Evolutionary conservation across 2,329 filamentous ascomycete genomes (phyloP).

Genomic region (Penicillium sp.): DNA sequence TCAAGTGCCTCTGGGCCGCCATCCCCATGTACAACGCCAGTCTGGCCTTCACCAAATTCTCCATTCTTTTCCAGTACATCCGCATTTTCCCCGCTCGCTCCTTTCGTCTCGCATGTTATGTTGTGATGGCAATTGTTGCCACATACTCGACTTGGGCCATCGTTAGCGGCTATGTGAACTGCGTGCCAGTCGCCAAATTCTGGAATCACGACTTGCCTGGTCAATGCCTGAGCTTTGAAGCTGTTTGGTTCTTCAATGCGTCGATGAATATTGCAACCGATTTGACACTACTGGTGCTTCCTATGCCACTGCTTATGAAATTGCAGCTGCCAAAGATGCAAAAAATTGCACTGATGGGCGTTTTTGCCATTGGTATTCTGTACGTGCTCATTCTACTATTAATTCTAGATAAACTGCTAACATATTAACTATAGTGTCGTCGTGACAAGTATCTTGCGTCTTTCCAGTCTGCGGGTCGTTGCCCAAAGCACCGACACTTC

Average conservation of each 20-base stretch:
- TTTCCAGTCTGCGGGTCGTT: conserved; percentile 31
- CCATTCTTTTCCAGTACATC: conserved; percentile 52
- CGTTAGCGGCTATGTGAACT: conserved; percentile 48
- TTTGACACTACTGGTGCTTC: conserved; percentile 46
- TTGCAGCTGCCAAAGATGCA: conserved; percentile 48
- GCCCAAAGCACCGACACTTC: conserved; percentile 33
- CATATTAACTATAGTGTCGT: conserved; percentile 26
- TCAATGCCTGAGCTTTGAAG: conserved; percentile 44
- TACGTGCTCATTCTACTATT: conserved; percentile 12
- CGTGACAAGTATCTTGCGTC: conserved; percentile 37
- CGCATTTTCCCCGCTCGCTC: conserved; percentile 45
- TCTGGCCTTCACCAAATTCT: conserved; percentile 46
- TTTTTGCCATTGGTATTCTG: conserved; percentile 50
- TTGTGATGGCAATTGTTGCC: conserved; percentile 37
- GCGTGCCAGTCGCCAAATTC: conserved; percentile 46
- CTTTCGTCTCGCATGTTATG: conserved; percentile 39
- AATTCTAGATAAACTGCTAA: not conserved
- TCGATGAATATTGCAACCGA: conserved; percentile 49
- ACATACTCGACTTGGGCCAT: conserved; percentile 37
- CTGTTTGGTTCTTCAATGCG: conserved; percentile 49
- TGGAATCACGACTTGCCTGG: conserved; percentile 43
- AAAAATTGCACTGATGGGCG: conserved; percentile 44
- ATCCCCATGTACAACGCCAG: conserved; percentile 41
- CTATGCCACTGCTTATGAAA: conserved; percentile 46
- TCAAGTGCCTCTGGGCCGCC: conserved; percentile 37